These are phyloP conservation scores for Solanum chacoense DNA, from an alignment of 305 asterid genomes.

Conservation along the genomic window DNA sequence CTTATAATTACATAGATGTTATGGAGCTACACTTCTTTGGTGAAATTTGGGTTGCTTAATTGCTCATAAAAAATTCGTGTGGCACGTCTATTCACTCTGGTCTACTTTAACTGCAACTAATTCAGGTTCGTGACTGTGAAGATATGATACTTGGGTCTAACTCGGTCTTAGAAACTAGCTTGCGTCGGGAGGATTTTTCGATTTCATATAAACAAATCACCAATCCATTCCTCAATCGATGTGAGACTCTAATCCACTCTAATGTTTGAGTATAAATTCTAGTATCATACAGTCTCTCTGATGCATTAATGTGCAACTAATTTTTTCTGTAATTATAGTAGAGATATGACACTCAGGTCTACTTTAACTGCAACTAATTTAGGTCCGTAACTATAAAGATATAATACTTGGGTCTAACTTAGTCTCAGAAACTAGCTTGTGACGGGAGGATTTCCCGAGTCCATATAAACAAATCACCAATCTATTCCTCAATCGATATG, in stretches of 20 bases:
- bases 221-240: neutral
- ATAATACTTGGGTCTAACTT: neutral
- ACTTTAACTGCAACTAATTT: no score
- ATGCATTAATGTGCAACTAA: no score
- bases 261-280: no score
- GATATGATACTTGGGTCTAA: neutral
- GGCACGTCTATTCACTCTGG: neutral
- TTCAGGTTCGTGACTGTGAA: no score
- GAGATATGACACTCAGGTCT: no score
- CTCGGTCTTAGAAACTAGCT: no score
- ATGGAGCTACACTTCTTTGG: neutral
- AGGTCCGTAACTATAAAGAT: no score
- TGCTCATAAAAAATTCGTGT: neutral
- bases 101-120: no score
- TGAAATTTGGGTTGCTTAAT: neutral
- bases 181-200: fast-evolving
- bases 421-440: neutral
- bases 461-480: neutral
- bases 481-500: no score
- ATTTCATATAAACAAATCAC: neutral
- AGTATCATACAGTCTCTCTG: no score
- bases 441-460: neutral
- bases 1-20: neutral
- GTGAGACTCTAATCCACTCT: neutral
- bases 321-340: no score